Conservation (phyloP, 1,284 basidiomycete genomes). For the Mycena citricolor region DNA sequence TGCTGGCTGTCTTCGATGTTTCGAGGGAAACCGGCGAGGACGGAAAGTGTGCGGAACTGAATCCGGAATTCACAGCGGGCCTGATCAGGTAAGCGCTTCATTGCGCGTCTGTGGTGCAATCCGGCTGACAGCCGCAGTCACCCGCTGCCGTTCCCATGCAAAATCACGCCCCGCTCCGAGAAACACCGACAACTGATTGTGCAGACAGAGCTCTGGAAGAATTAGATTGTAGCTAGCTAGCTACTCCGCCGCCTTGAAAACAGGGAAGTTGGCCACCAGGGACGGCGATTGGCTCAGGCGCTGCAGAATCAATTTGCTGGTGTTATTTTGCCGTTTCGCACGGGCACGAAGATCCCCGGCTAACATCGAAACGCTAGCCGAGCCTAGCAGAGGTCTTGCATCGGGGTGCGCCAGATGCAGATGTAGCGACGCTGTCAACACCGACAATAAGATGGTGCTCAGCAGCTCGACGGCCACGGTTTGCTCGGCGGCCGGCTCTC, state of each 20-base stretch:
- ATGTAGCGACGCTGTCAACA: conserved; percentile 63
- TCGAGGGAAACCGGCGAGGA: conserved; percentile 39
- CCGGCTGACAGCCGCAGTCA: conserved; percentile 22
- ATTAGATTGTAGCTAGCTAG: neutral
- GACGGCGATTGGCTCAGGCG: conserved; percentile 58
- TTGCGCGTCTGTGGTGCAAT: neutral
- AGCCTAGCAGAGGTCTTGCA: conserved; percentile 52
- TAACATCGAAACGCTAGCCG: conserved; percentile 60
- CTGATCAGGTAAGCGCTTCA: conserved; percentile 41
- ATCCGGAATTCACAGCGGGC: conserved; percentile 40
- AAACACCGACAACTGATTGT: conserved; percentile 31
- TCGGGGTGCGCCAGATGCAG: conserved; percentile 65
- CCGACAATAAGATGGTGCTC: conserved; percentile 58
- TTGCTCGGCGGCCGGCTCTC: conserved; percentile 48
- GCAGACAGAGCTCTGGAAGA: conserved; percentile 25
- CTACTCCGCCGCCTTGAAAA: conserved; percentile 51
- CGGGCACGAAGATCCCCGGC: conserved; percentile 55
- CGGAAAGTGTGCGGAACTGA: conserved; percentile 42
- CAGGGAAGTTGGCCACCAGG: conserved; percentile 72
- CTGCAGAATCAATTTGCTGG: conserved; percentile 54
- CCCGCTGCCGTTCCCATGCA: conserved; percentile 45
- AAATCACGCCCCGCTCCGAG: conserved; percentile 40
- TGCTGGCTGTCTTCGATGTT: conserved; percentile 44
- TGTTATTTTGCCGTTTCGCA: conserved; percentile 42
- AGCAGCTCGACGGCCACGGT: conserved; percentile 59